phyloP scores from a whole-genome alignment of 352 stramenopile genomes.

The Globisporangium perplexum region DNA sequence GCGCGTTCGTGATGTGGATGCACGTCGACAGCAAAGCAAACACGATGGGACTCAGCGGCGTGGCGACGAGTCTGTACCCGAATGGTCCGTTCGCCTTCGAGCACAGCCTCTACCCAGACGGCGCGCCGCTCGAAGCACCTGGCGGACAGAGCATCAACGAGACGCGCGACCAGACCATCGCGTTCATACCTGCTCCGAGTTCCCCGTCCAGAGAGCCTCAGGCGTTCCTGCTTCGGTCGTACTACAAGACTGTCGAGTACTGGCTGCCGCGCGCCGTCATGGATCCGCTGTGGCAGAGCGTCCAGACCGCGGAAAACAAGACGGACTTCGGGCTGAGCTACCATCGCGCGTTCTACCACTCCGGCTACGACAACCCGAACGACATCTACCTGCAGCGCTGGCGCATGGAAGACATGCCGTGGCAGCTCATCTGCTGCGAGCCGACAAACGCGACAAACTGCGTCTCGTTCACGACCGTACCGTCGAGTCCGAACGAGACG shows the following conservation, averaged over 20 bases:
- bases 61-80: slow-evolving; percentile 86
- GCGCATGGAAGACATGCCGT: slow-evolving; percentile 92
- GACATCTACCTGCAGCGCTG: slow-evolving; percentile 97
- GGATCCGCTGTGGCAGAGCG: slow-evolving; percentile 96
- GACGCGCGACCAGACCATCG: slow-evolving; percentile 93
- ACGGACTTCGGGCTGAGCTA: slow-evolving; percentile 94
- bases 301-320: slow-evolving; percentile 63
- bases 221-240: slow-evolving; percentile 92
- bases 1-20: slow-evolving; percentile 96
- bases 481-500: slow-evolving; percentile 19
- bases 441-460: slow-evolving; percentile 51
- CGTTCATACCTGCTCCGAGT: slow-evolving; percentile 24
- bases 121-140: slow-evolving; percentile 62
- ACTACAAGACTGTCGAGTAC: slow-evolving; percentile 95
- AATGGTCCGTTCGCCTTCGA: slow-evolving; percentile 92
- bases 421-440: slow-evolving; percentile 88
- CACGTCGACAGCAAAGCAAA: slow-evolving; percentile 88
- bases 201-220: slow-evolving; percentile 14
- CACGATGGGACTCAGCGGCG: slow-evolving; percentile 85
- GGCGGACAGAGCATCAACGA: slow-evolving; percentile 86
- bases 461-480: slow-evolving; percentile 35
- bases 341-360: slow-evolving; percentile 92
- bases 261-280: slow-evolving; percentile 93
- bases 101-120: slow-evolving; percentile 90
- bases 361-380: slow-evolving; percentile 94